Base-by-base conservation (phyloP, 371 early-diverging fungal genomes). In the Apophysomyces trapeziformis region DNA sequence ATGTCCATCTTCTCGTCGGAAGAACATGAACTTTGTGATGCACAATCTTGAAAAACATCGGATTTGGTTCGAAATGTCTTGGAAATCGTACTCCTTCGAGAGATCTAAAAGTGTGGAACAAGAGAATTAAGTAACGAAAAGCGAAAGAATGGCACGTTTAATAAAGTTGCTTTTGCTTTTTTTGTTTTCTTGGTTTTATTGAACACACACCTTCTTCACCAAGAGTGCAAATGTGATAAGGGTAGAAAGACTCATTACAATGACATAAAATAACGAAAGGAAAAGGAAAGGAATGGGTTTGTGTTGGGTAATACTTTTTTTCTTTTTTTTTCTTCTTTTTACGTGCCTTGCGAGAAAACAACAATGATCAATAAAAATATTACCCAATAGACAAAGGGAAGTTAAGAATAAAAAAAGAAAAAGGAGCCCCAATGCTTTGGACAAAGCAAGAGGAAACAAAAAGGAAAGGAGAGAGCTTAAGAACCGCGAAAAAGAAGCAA, bases 181-280 rank as follows among this genome's bases (percentile, higher is more conserved):
- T 18, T 16, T 13, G 4, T 18, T 45, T 43, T 43, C 43, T 43
- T 43, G 12, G 12, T 9, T 50, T 50, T 50, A 21, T 7, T 16
- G 18, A 16, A 57, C 43, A 38, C 47, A 44, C 70, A 76, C 76
- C 73, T 76, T 76, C 70, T 76, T 72, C 26, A 76, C 66, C 60
- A 72, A 60, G 16, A 73, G 65, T 44, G 76, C 73, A 60, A 76
- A 68, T 50, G 76, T 68, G 60, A 76, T 66, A 37, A 76, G 71
- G 11, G 70, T 68, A 61, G 66, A 70, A n/a, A 73, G 63, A 64
- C 73, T 76, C 76, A 76, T 76, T 45, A 64, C 39, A 57, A n/a
- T 41, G 18, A 38, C 21, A 65, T 26, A 54, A 35, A 59, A 45
- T 38, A 37, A 41, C 18, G 54, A 47, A 50, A 64, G 39, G 59